These are phyloP conservation scores for Kluyveromyces siamensis DNA, from an alignment of 805 yeast genomes.

Conservation along the genomic window DNA sequence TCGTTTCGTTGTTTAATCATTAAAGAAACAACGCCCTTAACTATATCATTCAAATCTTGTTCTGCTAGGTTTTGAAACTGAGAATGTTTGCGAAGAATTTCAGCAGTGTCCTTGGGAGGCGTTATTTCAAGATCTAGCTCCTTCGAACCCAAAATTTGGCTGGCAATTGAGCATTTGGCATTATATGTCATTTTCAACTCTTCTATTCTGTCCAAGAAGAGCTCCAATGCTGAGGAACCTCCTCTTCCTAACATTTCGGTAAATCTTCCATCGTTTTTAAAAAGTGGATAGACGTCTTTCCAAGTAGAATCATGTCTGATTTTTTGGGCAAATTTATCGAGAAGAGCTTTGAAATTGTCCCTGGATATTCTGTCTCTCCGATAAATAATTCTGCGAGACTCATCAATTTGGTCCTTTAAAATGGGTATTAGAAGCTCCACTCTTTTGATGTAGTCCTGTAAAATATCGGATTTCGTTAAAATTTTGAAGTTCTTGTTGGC, in stretches of 20 bases:
- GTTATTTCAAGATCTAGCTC: constrained; percentile 9
- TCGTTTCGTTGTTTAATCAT: constrained; percentile 16
- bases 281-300: constrained; percentile 40
- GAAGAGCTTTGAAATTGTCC: constrained; percentile 41
- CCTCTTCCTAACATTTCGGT: constrained; percentile 57
- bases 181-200: constrained; percentile 46
- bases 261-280: constrained; percentile 52
- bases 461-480: constrained; percentile 50
- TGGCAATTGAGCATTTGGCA: constrained; percentile 51
- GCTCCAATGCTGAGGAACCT: constrained; percentile 71
- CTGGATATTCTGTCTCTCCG: constrained; percentile 60
- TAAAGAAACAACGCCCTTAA: constrained; percentile 21
- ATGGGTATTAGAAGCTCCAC: constrained; percentile 22
- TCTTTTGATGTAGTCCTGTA: constrained; percentile 33
- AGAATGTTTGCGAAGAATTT: constrained; percentile 12
- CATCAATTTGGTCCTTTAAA: constrained; percentile 14
- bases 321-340: constrained; percentile 30
- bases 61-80: constrained; percentile 22
- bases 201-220: constrained; percentile 67
- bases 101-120: constrained; percentile 8
- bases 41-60: constrained; percentile 22
- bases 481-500: constrained; percentile 48
- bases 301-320: constrained; percentile 50
- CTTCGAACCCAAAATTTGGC: constrained; percentile 34
- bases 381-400: constrained; percentile 34